Evolutionary conservation across 140 eudicot genomes (phyloP), one percentile per base, ranked within the genome.

Genomic region (Senecio squalidus): DNA sequence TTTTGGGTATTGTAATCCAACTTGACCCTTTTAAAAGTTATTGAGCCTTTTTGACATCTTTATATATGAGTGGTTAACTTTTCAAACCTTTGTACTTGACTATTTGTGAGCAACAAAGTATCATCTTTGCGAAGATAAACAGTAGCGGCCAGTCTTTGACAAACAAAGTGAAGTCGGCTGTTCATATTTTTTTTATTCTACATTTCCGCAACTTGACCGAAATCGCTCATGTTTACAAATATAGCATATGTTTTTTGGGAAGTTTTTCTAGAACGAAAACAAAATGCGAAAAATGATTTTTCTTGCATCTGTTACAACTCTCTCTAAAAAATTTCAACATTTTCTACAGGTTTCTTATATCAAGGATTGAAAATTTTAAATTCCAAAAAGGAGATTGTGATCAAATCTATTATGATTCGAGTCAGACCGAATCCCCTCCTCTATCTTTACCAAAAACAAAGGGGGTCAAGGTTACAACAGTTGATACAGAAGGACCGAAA

Each of bases 291-390:
- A n/a, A n/a, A n/a, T n/a, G 1, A 16, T 3, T 16, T 16, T 28
- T 53, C 33, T 28, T 47, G 20, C 54, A 6, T 53, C 15, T 6
- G 39, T 53, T 48, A 30, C 24, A 6, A 8, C 14, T 49, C 33
- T 49, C 13, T 29, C 10, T 54, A 3, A 49, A 27, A 46, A 1
- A 11, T 18, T 39, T 30, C n/a, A 50, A 28, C 40, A 28, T 66
- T 39, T 55, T 28, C 18, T 51, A 36, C 72, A 89, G 97, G 76
- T 80, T 82, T 71, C 81, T 90, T 9, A 82, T 80, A 72, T 76
- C 84, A 9, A 81, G 83, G 66, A 87, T 90, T 20, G 77, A 80
- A 71, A 59, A 73, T 56, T 69, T 90, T 25, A 80, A 76, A 60
- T 66, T 74, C 25, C 74, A 68, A 53, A 82, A 73, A 54, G 72